Evolutionary conservation across 306 rosid species (phyloP).

Genomic region (Cicer arietinum): DNA sequence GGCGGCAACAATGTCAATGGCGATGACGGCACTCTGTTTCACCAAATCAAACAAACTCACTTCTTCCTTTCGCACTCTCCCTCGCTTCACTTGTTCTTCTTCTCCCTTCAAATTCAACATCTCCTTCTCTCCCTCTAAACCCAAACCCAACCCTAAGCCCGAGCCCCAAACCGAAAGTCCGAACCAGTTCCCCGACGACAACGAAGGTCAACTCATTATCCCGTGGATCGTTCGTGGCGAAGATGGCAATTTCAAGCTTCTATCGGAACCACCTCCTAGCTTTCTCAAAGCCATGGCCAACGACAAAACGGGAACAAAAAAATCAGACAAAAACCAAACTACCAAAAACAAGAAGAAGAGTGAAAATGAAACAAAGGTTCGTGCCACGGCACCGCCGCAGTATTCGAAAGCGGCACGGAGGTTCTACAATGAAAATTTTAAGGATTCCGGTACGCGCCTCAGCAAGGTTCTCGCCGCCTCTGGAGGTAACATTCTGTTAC

Average conservation of each 20-base stretch:
- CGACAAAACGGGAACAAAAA: conserved; percentile 56
- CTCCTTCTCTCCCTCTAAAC: conserved; percentile 71
- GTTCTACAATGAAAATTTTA: conserved; percentile 75
- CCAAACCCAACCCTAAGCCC: conserved; percentile 31
- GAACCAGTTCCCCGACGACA: conserved; percentile 15
- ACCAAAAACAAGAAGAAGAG: conserved; percentile 35
- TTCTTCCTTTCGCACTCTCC: conserved; percentile 61
- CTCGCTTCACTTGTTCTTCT: conserved; percentile 58
- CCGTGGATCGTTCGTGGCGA: conserved; percentile 93
- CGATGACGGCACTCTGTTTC: conserved; percentile 50
- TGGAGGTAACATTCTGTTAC: conserved; percentile 58
- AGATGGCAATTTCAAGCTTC: conserved; percentile 78
- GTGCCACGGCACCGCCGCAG: conserved; percentile 52
- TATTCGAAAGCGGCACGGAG: conserved; percentile 86
- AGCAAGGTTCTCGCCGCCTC: conserved; percentile 95
- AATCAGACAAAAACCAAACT: conserved; percentile 42
- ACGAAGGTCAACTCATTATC: conserved; percentile 59
- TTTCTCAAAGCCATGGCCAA: conserved; percentile 57
- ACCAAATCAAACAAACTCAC: conserved; percentile 49
- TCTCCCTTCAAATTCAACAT: conserved; percentile 75
- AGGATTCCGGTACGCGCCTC: conserved; percentile 67
- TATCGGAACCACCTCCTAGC: conserved; percentile 65
- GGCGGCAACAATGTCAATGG: conserved; percentile 39
- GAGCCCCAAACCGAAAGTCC: conserved; percentile 23
- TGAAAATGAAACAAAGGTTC: conserved; percentile 37